Conservation (phyloP, 345 rosid genomes). For the Psidium friedrichsthalianum region DNA sequence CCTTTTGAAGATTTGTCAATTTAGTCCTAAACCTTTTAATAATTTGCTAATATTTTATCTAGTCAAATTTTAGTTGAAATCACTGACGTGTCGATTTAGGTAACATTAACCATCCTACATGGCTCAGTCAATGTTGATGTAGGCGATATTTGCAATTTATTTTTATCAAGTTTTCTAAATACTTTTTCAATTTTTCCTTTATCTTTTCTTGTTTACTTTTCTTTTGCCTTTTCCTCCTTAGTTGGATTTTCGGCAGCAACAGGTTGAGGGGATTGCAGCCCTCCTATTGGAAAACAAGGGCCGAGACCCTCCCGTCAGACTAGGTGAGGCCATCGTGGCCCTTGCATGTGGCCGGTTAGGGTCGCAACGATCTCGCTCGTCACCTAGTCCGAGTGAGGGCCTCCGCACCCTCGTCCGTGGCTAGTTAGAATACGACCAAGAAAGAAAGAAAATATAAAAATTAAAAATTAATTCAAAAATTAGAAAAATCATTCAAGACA, state of each 20-base stretch:
- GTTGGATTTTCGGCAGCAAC: background rate
- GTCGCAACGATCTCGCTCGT: too few relatives aligned
- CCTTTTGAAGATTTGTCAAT: background rate
- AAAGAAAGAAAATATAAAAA: background rate
- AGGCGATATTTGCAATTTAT: background rate
- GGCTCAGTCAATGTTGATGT: background rate
- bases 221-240: background rate
- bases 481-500: accelerated
- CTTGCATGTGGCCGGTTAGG: too few relatives aligned
- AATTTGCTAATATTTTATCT: background rate
- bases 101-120: accelerated
- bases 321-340: background rate
- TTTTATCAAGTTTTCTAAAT: background rate
- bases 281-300: background rate
- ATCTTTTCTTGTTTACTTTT: background rate
- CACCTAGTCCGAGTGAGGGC: background rate
- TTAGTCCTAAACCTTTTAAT: background rate
- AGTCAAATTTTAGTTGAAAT: background rate
- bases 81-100: background rate
- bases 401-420: background rate
- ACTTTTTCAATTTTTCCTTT: background rate
- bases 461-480: background rate
- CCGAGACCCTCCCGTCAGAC: background rate
- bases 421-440: background rate
- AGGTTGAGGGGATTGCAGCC: background rate